Conservation (phyloP, 208 protist species). For the Leishmania turanica region DNA sequence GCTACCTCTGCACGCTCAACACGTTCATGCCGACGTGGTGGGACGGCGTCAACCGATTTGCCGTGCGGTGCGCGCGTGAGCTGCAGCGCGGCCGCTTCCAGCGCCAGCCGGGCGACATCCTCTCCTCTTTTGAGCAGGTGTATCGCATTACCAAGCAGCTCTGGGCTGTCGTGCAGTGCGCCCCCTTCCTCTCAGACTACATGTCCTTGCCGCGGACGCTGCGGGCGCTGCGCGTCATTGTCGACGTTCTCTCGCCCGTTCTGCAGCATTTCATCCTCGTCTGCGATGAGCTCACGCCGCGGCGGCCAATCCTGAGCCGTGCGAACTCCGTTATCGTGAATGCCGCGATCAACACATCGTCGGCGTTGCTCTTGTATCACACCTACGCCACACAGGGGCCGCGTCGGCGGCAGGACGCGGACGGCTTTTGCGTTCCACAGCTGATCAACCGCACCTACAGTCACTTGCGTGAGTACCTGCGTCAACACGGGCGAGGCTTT, state of each 20-base stretch:
- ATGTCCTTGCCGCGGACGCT: conserved; percentile 50
- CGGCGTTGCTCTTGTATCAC: conserved; percentile 69
- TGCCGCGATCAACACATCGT: conserved; percentile 65
- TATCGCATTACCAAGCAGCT: conserved; percentile 77
- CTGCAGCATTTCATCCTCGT: conserved; percentile 89
- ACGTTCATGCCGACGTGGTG: conserved; percentile 55
- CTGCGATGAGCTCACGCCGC: conserved; percentile 55
- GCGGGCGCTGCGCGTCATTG: conserved; percentile 67
- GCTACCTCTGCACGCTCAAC: conserved; percentile 56
- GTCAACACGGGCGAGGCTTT: conserved; percentile 52
- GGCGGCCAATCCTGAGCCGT: conserved; percentile 67
- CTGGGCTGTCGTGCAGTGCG: conserved; percentile 73
- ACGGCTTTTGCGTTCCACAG: conserved; percentile 41
- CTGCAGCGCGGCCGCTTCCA: conserved; percentile 78
- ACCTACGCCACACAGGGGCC: conserved; percentile 36
- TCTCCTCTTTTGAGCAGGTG: conserved; percentile 72
- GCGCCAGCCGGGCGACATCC: conserved; percentile 75
- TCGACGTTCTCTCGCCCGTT: conserved; percentile 77
- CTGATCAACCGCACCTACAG: conserved; percentile 52
- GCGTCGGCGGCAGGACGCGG: conserved; percentile 6
- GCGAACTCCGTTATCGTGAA: conserved; percentile 84
- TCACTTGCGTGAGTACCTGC: conserved; percentile 43
- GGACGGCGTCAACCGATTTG: conserved; percentile 54
- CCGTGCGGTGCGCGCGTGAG: conserved; percentile 62
- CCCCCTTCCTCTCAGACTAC: conserved; percentile 82